These are phyloP conservation scores for Pisolithus sp. DNA, from an alignment of 768 basidiomycete species.

Conservation along the genomic window DNA sequence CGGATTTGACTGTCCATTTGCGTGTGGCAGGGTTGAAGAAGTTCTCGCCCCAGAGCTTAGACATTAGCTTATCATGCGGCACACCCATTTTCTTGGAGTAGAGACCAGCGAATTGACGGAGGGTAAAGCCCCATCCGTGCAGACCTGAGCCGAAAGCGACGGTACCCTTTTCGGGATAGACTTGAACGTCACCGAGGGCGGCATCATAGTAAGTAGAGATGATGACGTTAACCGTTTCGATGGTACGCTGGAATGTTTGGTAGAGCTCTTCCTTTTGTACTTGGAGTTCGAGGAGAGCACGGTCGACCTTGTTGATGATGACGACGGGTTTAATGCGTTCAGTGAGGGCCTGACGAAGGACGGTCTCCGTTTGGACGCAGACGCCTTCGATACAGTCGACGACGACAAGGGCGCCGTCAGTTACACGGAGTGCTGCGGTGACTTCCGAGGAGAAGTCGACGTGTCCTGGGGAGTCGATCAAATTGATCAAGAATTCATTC, in stretches of 20 bases:
- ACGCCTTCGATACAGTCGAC: conserved; percentile 99
- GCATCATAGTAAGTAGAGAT: conserved; percentile 94
- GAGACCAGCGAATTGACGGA: conserved; percentile 87
- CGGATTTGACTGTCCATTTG: conserved; percentile 86
- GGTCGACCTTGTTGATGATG: conserved; percentile 99
- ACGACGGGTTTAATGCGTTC: conserved; percentile 99
- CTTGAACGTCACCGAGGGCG: conserved; percentile 95
- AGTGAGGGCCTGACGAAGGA: conserved; percentile 91
- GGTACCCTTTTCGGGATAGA: conserved; percentile 97
- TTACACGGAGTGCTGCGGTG: conserved; percentile 98
- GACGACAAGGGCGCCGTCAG: conserved; percentile 98
- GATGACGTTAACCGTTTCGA: conserved; percentile 98
- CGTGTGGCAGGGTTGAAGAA: conserved; percentile 95
- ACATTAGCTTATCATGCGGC: conserved; percentile 97
- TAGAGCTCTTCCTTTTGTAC: conserved; percentile 94
- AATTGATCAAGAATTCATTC: conserved; percentile 97
- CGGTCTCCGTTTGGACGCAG: conserved; percentile 99
- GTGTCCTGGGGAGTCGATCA: conserved; percentile 99
- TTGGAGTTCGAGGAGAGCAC: conserved; percentile 97
- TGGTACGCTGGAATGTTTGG: conserved; percentile 96
- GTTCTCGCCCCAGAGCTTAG: conserved; percentile 98
- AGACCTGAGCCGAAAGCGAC: conserved; percentile 99
- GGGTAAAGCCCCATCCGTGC: conserved; percentile 99
- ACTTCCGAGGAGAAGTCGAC: conserved; percentile 99
- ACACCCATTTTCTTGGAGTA: conserved; percentile 99